A percentile compares a stretch with the other conserved stretches of the same genome.
phyloP scores from a whole-genome alignment of 306 rosid genomes.

The Vigna trinervia region DNA sequence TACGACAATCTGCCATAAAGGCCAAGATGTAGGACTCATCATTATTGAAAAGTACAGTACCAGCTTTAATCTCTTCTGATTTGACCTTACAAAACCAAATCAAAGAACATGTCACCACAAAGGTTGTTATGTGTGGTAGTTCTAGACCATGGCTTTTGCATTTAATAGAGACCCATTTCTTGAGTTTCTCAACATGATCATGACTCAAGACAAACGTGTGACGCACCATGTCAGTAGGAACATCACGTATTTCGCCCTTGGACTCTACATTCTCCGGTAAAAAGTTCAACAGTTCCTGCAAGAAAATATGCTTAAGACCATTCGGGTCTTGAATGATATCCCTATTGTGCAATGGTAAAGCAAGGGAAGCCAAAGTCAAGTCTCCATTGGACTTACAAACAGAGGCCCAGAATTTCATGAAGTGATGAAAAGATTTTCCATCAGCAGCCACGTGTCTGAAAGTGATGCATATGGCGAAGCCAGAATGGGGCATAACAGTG shows the following conservation, averaged over 20 bases:
- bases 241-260: neutral
- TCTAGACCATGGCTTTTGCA: slow-evolving; percentile 3
- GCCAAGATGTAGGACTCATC: slow-evolving; percentile 34
- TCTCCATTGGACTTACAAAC: slow-evolving; percentile 1
- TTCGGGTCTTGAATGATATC: slow-evolving; percentile 25
- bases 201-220: slow-evolving; percentile 15
- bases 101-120: slow-evolving; percentile 41
- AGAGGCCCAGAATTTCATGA: slow-evolving; percentile 43
- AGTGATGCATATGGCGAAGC: slow-evolving; percentile 21
- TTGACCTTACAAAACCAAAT: slow-evolving; percentile 39
- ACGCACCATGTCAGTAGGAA: slow-evolving; percentile 13
- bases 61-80: slow-evolving; percentile 21
- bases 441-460: slow-evolving; percentile 35
- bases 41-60: neutral
- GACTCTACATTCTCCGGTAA: neutral
- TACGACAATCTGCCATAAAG: slow-evolving; percentile 49
- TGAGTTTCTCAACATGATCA: slow-evolving; percentile 32
- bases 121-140: slow-evolving; percentile 26
- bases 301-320: neutral
- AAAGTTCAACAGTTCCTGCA: neutral
- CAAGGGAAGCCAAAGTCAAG: neutral
- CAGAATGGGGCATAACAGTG: slow-evolving; percentile 29
- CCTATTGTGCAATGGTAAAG: slow-evolving; percentile 34
- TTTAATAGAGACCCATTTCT: slow-evolving; percentile 17
- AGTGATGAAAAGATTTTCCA: slow-evolving; percentile 43